These are phyloP conservation scores for Arabidopsis lyrata DNA, from an alignment of 441 rosid genomes.

Conservation along the genomic window DNA sequence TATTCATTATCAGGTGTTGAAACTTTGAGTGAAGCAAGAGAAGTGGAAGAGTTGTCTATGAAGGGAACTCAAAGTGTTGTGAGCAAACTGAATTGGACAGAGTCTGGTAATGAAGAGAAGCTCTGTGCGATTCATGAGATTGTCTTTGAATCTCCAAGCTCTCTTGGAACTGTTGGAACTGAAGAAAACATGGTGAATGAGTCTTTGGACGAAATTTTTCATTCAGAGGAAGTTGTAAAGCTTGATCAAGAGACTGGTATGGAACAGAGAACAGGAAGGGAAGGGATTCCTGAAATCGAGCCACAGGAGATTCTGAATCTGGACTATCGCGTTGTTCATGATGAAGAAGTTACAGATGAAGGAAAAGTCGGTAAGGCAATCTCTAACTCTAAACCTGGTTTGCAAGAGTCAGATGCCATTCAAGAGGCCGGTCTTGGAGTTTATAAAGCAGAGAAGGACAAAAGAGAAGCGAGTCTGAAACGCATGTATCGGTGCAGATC, in stretches of 20 bases:
- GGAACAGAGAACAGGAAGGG: conserved; percentile 7
- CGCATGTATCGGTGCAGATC: conserved; percentile 43
- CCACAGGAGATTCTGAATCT: conserved; percentile 30
- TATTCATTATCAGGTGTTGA: conserved; percentile 28
- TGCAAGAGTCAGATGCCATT: neutral
- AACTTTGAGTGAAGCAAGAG: conserved; percentile 1
- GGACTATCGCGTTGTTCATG: neutral
- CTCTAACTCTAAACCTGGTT: conserved; percentile 5
- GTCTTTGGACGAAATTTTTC: conserved; percentile 7
- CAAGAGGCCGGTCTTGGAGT: conserved; percentile 2
- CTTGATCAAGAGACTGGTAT: conserved; percentile 16
- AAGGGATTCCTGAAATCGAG: neutral
- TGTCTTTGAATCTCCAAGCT: conserved; percentile 22
- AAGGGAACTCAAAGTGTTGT: conserved; percentile 22
- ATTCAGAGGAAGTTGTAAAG: conserved; percentile 19
- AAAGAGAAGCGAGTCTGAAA: conserved; percentile 17
- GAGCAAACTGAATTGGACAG: neutral
- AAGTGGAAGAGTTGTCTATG: conserved; percentile 21
- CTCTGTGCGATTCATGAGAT: conserved; percentile 12
- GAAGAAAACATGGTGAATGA: conserved; percentile 20
- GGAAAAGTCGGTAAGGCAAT: neutral
- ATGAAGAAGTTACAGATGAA: conserved; percentile 19
- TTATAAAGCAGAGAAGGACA: conserved; percentile 4
- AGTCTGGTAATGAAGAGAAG: conserved; percentile 22
- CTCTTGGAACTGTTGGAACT: neutral